Percentiles rank a stretch among this genome's conserved stretches.
Conservation (phyloP, 805 yeast genomes). For the Phaffomyces antillensis region DNA sequence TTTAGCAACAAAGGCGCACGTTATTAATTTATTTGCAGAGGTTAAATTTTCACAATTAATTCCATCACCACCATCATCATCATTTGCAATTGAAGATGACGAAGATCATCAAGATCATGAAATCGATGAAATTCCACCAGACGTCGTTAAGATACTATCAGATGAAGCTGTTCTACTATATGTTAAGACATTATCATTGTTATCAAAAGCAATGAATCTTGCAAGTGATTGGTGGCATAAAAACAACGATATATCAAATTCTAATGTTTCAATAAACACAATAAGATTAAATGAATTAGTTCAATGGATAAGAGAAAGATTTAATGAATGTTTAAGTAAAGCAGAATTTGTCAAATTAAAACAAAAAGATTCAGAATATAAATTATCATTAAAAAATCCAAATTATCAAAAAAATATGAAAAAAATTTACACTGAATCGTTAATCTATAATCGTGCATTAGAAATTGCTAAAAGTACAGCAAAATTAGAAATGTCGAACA, state of each 20-base stretch:
- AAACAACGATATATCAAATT: conserved; percentile 25
- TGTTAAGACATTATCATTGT: conserved; percentile 72
- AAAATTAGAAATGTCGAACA: conserved; percentile 63
- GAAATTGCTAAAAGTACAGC: conserved; percentile 93
- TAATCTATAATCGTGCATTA: conserved; percentile 87
- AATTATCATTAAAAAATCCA: conserved; percentile 13
- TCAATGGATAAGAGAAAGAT: conserved; percentile 86
- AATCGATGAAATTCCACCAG: conserved; percentile 41
- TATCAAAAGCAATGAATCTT: conserved; percentile 78
- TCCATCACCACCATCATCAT: conserved; percentile 48
- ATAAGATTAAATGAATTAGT: conserved; percentile 44
- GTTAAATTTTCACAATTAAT: conserved; percentile 81
- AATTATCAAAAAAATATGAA: conserved; percentile 11
- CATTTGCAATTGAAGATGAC: conserved; percentile 32
- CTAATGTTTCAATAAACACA: conserved; percentile 15
- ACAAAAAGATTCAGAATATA: conserved; percentile 42
- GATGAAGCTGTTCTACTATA: conserved; percentile 85
- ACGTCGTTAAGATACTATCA: conserved; percentile 49
- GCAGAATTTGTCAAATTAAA: conserved; percentile 72
- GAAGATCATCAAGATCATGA: conserved; percentile 28
- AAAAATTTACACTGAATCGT: conserved; percentile 64
- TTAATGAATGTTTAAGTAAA: conserved; percentile 82
- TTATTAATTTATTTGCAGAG: conserved; percentile 82
- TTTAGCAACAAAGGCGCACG: conserved; percentile 85
- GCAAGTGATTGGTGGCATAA: conserved; percentile 89